Conservation (phyloP, 768 basidiomycete genomes). For the Chiua virens region DNA sequence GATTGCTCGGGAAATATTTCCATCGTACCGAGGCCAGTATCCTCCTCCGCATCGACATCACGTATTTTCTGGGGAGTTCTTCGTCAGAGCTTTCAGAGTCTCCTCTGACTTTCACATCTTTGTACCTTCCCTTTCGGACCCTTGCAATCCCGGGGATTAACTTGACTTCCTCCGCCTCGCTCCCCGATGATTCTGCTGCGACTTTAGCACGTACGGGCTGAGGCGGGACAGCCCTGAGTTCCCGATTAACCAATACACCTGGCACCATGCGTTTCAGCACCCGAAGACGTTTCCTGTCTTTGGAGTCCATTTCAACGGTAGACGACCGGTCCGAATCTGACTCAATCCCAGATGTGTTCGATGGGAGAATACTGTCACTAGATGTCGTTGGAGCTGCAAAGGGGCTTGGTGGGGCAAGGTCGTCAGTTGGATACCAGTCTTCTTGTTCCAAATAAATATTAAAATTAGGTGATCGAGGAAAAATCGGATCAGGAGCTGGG, state of each 20-base stretch:
- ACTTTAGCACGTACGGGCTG: slow-evolving; percentile 11
- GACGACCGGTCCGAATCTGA: slow-evolving; percentile 22
- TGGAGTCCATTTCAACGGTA: slow-evolving; percentile 20
- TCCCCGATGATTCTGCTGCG: slow-evolving; percentile 18
- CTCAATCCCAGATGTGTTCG: slow-evolving; percentile 13
- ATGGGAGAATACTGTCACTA: slow-evolving; percentile 11
- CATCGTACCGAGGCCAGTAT: neutral
- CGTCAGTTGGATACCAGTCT: slow-evolving; percentile 11
- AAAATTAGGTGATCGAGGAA: slow-evolving; percentile 12
- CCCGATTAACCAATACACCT: slow-evolving; percentile 45
- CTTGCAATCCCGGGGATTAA: slow-evolving; percentile 55
- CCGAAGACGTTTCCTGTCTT: slow-evolving; percentile 38
- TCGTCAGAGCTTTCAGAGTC: slow-evolving; percentile 63
- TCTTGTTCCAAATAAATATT: slow-evolving; percentile 14
- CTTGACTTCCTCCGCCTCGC: slow-evolving; percentile 38
- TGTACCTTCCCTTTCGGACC: slow-evolving; percentile 36
- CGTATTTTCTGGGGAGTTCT: slow-evolving; percentile 8
- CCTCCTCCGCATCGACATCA: neutral
- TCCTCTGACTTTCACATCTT: slow-evolving; percentile 49
- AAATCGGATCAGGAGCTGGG: neutral
- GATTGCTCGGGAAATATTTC: slow-evolving; percentile 15
- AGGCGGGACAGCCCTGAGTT: slow-evolving; percentile 22
- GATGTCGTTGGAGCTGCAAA: slow-evolving; percentile 19
- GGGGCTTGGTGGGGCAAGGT: slow-evolving; percentile 12
- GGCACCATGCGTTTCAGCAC: slow-evolving; percentile 54